Percentiles rank a stretch among this genome's conserved stretches.
phyloP scores from a whole-genome alignment of 2,329 filamentous ascomycete species.

The Penicillium verrucosum region DNA sequence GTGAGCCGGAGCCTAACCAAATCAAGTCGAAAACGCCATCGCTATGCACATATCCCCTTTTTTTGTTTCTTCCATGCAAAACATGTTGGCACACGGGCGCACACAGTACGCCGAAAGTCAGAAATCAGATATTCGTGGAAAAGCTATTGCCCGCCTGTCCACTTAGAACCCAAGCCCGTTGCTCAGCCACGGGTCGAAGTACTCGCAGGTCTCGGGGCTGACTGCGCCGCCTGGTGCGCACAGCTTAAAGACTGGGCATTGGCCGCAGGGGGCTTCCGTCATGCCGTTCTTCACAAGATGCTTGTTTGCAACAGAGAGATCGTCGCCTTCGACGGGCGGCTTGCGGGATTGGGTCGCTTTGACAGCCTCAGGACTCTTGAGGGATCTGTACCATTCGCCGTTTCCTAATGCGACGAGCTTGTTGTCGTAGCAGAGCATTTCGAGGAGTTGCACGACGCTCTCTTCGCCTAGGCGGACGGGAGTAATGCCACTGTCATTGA shows the following conservation, averaged over 20 bases:
- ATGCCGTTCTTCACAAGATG: slow-evolving; percentile 64
- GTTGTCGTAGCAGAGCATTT: slow-evolving; percentile 85
- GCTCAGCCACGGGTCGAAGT: slow-evolving; percentile 80
- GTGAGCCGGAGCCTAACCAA: slow-evolving; percentile 4
- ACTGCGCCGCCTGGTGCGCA: slow-evolving; percentile 90
- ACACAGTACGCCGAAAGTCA: slow-evolving; percentile 9
- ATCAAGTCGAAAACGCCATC: slow-evolving; percentile 34
- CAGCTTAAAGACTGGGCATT: slow-evolving; percentile 88
- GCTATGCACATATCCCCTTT: slow-evolving; percentile 37
- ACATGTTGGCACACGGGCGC: slow-evolving; percentile 15
- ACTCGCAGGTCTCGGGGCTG: slow-evolving; percentile 83
- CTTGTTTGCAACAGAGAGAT: slow-evolving; percentile 37
- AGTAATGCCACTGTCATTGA: slow-evolving; percentile 67
- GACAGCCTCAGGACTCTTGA: slow-evolving; percentile 40
- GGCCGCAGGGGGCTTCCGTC: slow-evolving; percentile 84
- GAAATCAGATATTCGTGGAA: not conserved
- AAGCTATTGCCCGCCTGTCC: not conserved
- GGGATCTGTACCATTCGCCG: slow-evolving; percentile 49
- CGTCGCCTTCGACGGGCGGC: slow-evolving; percentile 25
- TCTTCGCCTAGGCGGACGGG: slow-evolving; percentile 66
- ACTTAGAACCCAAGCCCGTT: slow-evolving; percentile 37
- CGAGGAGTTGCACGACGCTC: slow-evolving; percentile 80
- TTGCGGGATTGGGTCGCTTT: slow-evolving; percentile 36
- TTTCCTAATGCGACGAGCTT: slow-evolving; percentile 64
- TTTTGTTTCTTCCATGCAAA: slow-evolving; percentile 22